Conservation (phyloP, 441 rosid species). For the Adansonia madagascariensis region DNA sequence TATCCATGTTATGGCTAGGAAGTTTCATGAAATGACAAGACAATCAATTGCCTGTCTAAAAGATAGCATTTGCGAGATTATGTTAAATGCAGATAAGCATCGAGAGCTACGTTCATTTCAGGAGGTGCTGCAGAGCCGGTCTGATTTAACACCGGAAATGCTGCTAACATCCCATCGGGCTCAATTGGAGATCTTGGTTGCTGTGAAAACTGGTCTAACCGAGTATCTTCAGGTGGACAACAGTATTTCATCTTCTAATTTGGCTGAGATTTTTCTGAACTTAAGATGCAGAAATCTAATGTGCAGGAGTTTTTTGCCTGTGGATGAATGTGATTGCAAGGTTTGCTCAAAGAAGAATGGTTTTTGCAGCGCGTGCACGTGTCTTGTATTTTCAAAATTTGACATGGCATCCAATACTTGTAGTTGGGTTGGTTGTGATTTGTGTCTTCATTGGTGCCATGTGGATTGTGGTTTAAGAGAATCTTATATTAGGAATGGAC, state of each 20-base stretch:
- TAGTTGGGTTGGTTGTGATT: conserved; percentile 98
- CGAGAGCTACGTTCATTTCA: conserved; percentile 52
- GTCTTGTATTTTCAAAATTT: conserved; percentile 88
- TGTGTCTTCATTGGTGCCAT: conserved; percentile 97
- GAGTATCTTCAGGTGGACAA: conserved; percentile 68
- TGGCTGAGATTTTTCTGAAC: conserved; percentile 88
- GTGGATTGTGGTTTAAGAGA: conserved; percentile 84
- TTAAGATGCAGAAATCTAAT: conserved; percentile 77
- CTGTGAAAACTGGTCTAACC: conserved; percentile 65
- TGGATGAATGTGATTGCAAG: conserved; percentile 61
- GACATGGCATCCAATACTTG: conserved; percentile 95
- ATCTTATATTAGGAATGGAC: conserved; percentile 79
- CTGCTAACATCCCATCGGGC: conserved; percentile 64
- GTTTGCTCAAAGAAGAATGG: conserved; percentile 59
- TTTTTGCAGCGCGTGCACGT: conserved; percentile 94
- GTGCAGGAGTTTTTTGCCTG: conserved; percentile 72
- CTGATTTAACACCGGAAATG: conserved; percentile 65
- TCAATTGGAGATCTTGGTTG: conserved; percentile 89
- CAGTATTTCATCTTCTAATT: conserved; percentile 58
- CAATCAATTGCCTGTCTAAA: conserved; percentile 60
- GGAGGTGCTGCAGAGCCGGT: conserved; percentile 54
- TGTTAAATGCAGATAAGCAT: conserved; percentile 68
- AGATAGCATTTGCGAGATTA: conserved; percentile 71
- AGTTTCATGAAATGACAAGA: conserved; percentile 75
- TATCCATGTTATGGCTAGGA: conserved; percentile 71